These are phyloP conservation scores for Arthrinium puccinioides DNA, from an alignment of 2,329 filamentous ascomycete genomes.

Conservation along the genomic window DNA sequence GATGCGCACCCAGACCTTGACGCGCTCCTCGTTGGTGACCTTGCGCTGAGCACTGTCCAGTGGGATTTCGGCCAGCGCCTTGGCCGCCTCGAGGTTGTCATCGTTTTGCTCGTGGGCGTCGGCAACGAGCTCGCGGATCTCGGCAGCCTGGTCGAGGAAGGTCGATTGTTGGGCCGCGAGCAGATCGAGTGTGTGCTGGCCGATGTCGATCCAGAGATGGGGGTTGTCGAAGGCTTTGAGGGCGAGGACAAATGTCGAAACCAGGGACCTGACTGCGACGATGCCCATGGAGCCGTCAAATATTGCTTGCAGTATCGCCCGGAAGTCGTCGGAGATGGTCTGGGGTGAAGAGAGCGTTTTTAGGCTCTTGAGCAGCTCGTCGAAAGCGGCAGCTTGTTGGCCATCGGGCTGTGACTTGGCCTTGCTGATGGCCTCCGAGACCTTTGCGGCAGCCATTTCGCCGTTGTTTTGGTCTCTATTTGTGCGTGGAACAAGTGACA, in stretches of 20 bases:
- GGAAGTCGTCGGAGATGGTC: slow-evolving; percentile 48
- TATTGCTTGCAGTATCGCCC: slow-evolving; percentile 59
- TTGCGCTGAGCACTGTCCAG: slow-evolving; percentile 84
- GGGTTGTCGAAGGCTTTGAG: slow-evolving; percentile 55
- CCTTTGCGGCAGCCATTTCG: slow-evolving; percentile 23
- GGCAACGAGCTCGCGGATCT: slow-evolving; percentile 73
- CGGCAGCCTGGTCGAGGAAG: slow-evolving; percentile 78
- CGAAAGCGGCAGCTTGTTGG: slow-evolving; percentile 35
- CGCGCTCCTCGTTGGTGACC: slow-evolving; percentile 75
- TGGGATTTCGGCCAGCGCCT: slow-evolving; percentile 72
- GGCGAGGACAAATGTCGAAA: slow-evolving; percentile 56
- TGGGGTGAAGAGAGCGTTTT: slow-evolving; percentile 30
- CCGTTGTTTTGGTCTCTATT: no score
- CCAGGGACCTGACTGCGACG: slow-evolving; percentile 65
- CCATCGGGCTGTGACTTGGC: slow-evolving; percentile 29
- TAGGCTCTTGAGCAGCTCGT: slow-evolving; percentile 36
- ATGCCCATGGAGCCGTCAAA: slow-evolving; percentile 65
- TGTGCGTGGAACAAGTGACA: no score
- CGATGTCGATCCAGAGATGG: slow-evolving; percentile 68
- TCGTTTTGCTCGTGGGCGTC: slow-evolving; percentile 77
- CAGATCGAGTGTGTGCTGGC: slow-evolving; percentile 61
- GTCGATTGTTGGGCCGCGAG: slow-evolving; percentile 57
- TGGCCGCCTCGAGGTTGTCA: slow-evolving; percentile 73
- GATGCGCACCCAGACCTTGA: slow-evolving; percentile 84
- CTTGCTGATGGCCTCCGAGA: slow-evolving; percentile 35